A percentile compares a stretch with the other conserved stretches of the same genome.
These are phyloP conservation scores for Colletotrichum lini DNA, from an alignment of 2,329 filamentous ascomycete genomes.

Conservation along the genomic window DNA sequence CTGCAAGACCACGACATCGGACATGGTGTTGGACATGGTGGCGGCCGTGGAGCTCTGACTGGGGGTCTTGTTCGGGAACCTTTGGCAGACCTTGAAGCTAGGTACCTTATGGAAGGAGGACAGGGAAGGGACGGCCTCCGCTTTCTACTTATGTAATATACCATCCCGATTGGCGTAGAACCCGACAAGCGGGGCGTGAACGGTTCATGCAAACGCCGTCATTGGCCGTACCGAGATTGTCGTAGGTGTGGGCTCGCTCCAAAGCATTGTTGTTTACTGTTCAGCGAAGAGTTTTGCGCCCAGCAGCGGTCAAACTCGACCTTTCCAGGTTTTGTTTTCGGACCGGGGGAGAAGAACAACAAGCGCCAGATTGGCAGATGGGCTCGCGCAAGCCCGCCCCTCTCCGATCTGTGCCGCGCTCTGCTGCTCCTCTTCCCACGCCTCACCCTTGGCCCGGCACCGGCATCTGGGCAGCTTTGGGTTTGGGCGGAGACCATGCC, in stretches of 20 bases:
- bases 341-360: background rate
- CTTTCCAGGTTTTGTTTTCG: background rate
- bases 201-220: constrained; percentile 17
- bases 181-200: background rate
- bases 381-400: constrained; percentile 15
- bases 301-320: constrained; percentile 13
- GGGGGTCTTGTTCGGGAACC: constrained; percentile 18
- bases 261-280: background rate
- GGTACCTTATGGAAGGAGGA: too few relatives aligned
- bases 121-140: too few relatives aligned
- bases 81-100: constrained; percentile 10
- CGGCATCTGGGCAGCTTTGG: constrained; percentile 36
- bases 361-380: constrained; percentile 8
- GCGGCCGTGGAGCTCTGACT: background rate
- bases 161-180: constrained; percentile 20
- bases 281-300: background rate
- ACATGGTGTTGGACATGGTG: constrained; percentile 18
- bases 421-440: constrained; percentile 12
- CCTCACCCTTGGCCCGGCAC: constrained; percentile 34
- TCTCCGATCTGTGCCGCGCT: constrained; percentile 39
- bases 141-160: constrained; percentile 33
- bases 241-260: background rate
- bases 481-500: constrained; percentile 38
- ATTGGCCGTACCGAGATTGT: constrained; percentile 25
- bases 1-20: constrained; percentile 33